phyloP scores from a whole-genome alignment of 331 rosid species.

The Acacia pycnantha region DNA sequence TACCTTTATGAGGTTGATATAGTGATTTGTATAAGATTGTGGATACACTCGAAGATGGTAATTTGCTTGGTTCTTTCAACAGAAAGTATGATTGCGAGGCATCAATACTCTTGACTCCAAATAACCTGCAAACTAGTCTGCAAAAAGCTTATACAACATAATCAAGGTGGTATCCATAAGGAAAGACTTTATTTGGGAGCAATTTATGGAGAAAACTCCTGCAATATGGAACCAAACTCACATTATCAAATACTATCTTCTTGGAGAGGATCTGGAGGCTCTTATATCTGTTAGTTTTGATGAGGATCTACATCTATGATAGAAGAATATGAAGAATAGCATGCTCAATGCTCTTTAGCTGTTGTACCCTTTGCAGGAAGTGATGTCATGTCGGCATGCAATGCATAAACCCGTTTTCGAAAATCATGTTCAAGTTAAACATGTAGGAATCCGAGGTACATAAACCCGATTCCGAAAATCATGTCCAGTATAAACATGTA shows the following conservation, averaged over 20 bases:
- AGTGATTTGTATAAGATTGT: constrained; percentile 37
- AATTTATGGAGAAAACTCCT: constrained; percentile 63
- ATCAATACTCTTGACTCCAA: constrained; percentile 26
- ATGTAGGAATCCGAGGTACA: too few relatives aligned
- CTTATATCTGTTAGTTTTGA: constrained; percentile 91
- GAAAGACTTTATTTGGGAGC: constrained; percentile 52
- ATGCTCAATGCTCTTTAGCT: too few relatives aligned
- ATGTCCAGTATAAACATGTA: too few relatives aligned
- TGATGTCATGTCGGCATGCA: too few relatives aligned
- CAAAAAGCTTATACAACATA: too few relatives aligned
- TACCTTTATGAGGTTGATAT: constrained; percentile 62
- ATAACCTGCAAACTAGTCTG: too few relatives aligned
- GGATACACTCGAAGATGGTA: constrained; percentile 45
- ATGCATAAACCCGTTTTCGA: too few relatives aligned
- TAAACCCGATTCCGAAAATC: too few relatives aligned
- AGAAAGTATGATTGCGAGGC: constrained; percentile 32
- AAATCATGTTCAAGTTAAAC: too few relatives aligned
- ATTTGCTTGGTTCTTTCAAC: constrained; percentile 28
- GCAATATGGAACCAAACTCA: constrained; percentile 70
- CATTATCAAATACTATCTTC: constrained; percentile 89
- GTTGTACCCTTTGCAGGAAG: too few relatives aligned
- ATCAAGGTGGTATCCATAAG: constrained; percentile 69
- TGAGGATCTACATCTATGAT: constrained; percentile 93
- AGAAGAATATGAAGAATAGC: constrained; percentile 86
- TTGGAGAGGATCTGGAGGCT: constrained; percentile 96